These are phyloP conservation scores for Candida coleopterorum DNA, from an alignment of 805 yeast genomes.

Conservation along the genomic window DNA sequence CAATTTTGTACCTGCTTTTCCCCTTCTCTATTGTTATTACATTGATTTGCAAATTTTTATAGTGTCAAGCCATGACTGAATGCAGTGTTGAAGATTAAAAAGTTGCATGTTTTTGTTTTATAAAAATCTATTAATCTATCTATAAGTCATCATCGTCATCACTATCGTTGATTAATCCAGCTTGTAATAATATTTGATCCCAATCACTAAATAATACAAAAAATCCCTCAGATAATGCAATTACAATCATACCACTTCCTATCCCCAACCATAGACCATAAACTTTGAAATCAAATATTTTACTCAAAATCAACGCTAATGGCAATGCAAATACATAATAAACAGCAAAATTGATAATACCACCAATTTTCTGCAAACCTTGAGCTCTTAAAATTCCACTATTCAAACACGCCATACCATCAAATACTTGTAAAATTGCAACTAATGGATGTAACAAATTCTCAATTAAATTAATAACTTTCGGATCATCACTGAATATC, in stretches of 20 bases:
- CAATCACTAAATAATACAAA: conserved; percentile 50
- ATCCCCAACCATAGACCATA: conserved; percentile 73
- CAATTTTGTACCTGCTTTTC: too few relatives aligned
- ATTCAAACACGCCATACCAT: conserved; percentile 66
- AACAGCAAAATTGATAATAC: conserved; percentile 60
- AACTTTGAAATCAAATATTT: conserved; percentile 39
- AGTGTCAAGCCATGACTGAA: too few relatives aligned
- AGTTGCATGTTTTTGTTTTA: too few relatives aligned
- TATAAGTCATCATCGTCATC: conserved; percentile 11
- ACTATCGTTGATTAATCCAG: conserved; percentile 19
- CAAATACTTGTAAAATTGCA: conserved; percentile 62
- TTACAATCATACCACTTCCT: conserved; percentile 56
- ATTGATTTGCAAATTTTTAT: too few relatives aligned
- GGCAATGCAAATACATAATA: conserved; percentile 74
- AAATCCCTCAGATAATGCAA: conserved; percentile 45
- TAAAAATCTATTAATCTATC: too few relatives aligned
- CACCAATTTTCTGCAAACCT: conserved; percentile 73
- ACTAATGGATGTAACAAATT: conserved; percentile 55
- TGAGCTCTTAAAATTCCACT: conserved; percentile 73
- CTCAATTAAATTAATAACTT: conserved; percentile 49
- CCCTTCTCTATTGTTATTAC: too few relatives aligned
- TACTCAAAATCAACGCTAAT: conserved; percentile 53
- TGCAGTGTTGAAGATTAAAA: too few relatives aligned
- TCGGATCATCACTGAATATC: conserved; percentile 58
- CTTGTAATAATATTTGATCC: conserved; percentile 39